phyloP scores from a whole-genome alignment of 345 rosid genomes.

The Eutrema heterophyllum region DNA sequence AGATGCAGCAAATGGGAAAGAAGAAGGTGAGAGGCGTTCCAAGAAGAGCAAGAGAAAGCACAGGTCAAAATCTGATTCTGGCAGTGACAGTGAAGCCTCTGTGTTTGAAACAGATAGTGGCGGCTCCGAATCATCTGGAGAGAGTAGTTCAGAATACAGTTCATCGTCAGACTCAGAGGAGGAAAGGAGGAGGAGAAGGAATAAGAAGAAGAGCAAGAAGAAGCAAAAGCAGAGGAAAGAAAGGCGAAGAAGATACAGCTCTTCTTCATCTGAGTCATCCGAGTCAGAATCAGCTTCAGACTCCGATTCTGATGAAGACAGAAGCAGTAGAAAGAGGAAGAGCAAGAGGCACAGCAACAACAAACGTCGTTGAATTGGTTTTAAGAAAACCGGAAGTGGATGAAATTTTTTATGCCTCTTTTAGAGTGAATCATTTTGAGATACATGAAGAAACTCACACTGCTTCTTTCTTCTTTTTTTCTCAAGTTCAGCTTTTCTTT shows the following conservation, averaged over 20 bases:
- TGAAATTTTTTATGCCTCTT: not conserved
- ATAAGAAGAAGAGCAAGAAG: slow-evolving; percentile 71
- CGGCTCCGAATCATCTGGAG: slow-evolving; percentile 56
- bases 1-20: slow-evolving; percentile 19
- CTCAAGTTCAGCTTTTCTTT: not conserved
- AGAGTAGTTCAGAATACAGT: slow-evolving; percentile 55
- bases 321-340: slow-evolving; percentile 54
- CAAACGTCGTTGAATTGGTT: slow-evolving; percentile 38
- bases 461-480: not conserved
- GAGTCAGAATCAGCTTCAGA: slow-evolving; percentile 65
- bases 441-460: slow-evolving; percentile 3
- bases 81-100: slow-evolving; percentile 82
- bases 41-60: slow-evolving; percentile 93
- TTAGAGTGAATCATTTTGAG: slow-evolving; percentile 9
- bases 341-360: slow-evolving; percentile 60
- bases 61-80: slow-evolving; percentile 53
- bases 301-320: slow-evolving; percentile 72
- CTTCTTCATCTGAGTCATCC: slow-evolving; percentile 77
- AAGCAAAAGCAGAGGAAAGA: slow-evolving; percentile 41
- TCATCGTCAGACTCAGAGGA: slow-evolving; percentile 79
- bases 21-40: slow-evolving; percentile 38
- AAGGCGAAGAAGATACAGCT: slow-evolving; percentile 55
- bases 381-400: not conserved
- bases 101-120: slow-evolving; percentile 81
- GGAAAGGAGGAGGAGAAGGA: slow-evolving; percentile 62